phyloP scores from a whole-genome alignment of 2,329 filamentous ascomycete genomes.

The Coleophoma crateriformis region DNA sequence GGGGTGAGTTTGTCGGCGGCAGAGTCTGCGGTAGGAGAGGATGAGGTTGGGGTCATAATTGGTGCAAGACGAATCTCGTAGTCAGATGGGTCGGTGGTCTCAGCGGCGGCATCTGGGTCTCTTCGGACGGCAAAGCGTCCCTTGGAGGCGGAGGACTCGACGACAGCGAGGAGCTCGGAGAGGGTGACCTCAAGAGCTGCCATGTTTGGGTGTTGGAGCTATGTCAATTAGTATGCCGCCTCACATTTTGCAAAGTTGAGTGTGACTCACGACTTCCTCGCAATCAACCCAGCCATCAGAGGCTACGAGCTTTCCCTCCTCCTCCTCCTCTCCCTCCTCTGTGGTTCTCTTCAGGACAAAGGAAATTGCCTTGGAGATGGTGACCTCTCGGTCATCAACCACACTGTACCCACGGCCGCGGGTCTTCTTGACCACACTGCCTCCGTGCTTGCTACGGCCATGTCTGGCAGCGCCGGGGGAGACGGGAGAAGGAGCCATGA shows the following conservation, averaged over 20 bases:
- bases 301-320: constrained; percentile 31
- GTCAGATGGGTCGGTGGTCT: constrained; percentile 21
- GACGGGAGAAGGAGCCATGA: constrained; percentile 26
- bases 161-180: constrained; percentile 29
- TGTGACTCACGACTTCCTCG: constrained; percentile 31
- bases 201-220: constrained; percentile 32
- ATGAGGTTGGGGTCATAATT: constrained; percentile 4
- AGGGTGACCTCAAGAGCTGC: constrained; percentile 29
- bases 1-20: constrained; percentile 21
- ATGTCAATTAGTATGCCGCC: background rate
- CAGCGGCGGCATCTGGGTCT: constrained; percentile 24
- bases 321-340: constrained; percentile 30
- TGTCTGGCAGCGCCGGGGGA: constrained; percentile 23
- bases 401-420: constrained; percentile 33
- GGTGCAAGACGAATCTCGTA: constrained; percentile 31
- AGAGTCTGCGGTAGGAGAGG: constrained; percentile 11
- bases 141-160: constrained; percentile 28
- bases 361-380: constrained; percentile 34
- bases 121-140: constrained; percentile 30
- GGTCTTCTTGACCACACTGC: constrained; percentile 25
- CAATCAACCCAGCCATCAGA: constrained; percentile 35
- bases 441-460: constrained; percentile 23
- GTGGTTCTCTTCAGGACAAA: constrained; percentile 35
- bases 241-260: background rate
- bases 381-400: constrained; percentile 33